Percentiles rank a stretch among this genome's conserved stretches.
Conservation (phyloP, 2,329 filamentous ascomycete genomes). For the Rhinocladiella mackenziei region DNA sequence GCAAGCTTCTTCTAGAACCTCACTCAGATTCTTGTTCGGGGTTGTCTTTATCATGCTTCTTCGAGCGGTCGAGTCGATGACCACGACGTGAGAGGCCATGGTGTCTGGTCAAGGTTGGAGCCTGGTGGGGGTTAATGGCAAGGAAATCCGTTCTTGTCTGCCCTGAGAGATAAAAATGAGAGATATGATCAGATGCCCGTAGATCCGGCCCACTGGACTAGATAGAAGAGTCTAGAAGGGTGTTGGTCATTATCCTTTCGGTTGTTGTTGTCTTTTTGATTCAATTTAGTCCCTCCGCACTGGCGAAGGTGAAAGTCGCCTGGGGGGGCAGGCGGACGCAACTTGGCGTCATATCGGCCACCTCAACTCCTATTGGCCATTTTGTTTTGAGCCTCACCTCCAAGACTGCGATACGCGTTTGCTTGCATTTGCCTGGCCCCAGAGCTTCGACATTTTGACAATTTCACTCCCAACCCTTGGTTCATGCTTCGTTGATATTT, state of each 20-base stretch:
- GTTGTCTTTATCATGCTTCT: conserved; percentile 78
- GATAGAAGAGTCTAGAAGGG: conserved; percentile 28
- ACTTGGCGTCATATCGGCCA: conserved; percentile 19
- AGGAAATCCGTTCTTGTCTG: no score
- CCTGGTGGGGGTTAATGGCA: conserved; percentile 1
- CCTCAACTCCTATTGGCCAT: conserved; percentile 16
- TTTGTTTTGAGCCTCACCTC: conserved; percentile 10
- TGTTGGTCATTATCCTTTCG: conserved; percentile 24
- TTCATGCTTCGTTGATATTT: conserved; percentile 1
- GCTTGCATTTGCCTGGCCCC: conserved; percentile 17
- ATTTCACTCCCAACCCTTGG: conserved; percentile 1
- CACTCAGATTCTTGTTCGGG: conserved; percentile 74
- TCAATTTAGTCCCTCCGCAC: conserved; percentile 5
- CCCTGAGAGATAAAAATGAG: no score
- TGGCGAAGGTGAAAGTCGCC: background rate
- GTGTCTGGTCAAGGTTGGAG: conserved; percentile 1
- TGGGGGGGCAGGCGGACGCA: conserved; percentile 4
- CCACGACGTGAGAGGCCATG: conserved; percentile 86
- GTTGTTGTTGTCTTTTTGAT: background rate
- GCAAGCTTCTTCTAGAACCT: conserved; percentile 84
- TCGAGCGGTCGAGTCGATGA: conserved; percentile 75
- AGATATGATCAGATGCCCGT: background rate
- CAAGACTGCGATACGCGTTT: conserved; percentile 15
- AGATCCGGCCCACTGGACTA: background rate
- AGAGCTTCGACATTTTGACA: background rate